These are phyloP conservation scores for Diaporthe destruens DNA, from an alignment of 2,329 filamentous ascomycete genomes.

Conservation along the genomic window DNA sequence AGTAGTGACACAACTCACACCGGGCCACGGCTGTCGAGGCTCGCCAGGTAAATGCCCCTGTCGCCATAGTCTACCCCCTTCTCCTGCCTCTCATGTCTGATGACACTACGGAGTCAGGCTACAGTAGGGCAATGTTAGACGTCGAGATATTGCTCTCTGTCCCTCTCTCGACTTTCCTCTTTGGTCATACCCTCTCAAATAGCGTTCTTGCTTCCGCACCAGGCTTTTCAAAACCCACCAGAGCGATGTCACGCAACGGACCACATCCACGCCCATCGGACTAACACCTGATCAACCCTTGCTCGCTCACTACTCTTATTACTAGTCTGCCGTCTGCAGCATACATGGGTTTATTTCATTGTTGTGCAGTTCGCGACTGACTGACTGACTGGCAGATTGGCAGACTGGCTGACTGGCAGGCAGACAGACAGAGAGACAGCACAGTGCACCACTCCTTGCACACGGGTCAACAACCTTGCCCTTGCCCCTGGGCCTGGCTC, in stretches of 20 bases:
- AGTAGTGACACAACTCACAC: slow-evolving; percentile 18
- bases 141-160: slow-evolving; percentile 5
- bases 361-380: neutral
- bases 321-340: neutral
- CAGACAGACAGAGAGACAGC: neutral
- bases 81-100: neutral
- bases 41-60: slow-evolving; percentile 11
- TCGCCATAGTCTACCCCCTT: too few relatives aligned
- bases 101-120: neutral
- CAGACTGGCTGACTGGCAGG: too few relatives aligned
- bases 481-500: neutral
- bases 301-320: slow-evolving; percentile 1
- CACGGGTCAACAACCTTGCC: neutral
- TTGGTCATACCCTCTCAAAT: slow-evolving; percentile 18
- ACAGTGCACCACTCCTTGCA: neutral
- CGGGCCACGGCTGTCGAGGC: slow-evolving; percentile 15
- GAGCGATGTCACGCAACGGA: slow-evolving; percentile 36
- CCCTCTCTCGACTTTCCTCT: slow-evolving; percentile 22
- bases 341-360: neutral
- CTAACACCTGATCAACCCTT: slow-evolving; percentile 11
- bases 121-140: slow-evolving; percentile 22
- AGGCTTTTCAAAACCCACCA: slow-evolving; percentile 17
- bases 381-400: too few relatives aligned
- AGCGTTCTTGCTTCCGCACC: slow-evolving; percentile 22
- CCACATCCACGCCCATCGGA: slow-evolving; percentile 22